Conservation (phyloP, 1,284 basidiomycete genomes). For the Flammula alnicola region DNA sequence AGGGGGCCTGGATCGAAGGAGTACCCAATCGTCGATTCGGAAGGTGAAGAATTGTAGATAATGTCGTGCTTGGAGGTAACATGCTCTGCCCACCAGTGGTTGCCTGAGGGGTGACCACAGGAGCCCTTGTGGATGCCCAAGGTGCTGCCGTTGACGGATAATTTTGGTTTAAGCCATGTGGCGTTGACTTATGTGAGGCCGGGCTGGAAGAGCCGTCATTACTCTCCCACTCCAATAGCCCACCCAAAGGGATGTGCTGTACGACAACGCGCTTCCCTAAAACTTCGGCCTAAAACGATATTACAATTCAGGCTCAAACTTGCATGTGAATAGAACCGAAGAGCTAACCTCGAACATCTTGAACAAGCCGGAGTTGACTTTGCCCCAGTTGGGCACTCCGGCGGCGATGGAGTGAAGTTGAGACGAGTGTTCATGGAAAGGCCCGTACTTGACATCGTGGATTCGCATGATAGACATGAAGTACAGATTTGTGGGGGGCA, state of each 20-base stretch:
- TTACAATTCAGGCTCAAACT: constrained; percentile 6
- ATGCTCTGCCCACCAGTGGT: not conserved
- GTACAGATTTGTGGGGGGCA: constrained; percentile 74
- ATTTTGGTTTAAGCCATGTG: constrained; percentile 6
- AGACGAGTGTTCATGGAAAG: constrained; percentile 93
- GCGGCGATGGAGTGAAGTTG: constrained; percentile 87
- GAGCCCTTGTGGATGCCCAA: constrained; percentile 5
- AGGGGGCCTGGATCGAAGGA: constrained; percentile 6
- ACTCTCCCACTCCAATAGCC: constrained; percentile 69
- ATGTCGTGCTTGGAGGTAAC: no score
- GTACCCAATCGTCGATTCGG: not conserved
- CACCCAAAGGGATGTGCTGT: constrained; percentile 91
- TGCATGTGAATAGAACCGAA: constrained; percentile 5
- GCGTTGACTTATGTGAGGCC: constrained; percentile 24
- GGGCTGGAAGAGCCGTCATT: not conserved
- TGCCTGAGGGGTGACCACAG: not conserved
- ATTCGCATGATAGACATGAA: constrained; percentile 84
- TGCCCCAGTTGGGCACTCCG: constrained; percentile 86
- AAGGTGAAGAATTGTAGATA: not conserved
- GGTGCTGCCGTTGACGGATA: constrained; percentile 12
- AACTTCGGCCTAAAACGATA: constrained; percentile 76
- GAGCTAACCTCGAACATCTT: constrained; percentile 90
- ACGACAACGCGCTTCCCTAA: constrained; percentile 95
- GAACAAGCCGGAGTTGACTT: constrained; percentile 88
- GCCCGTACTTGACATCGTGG: constrained; percentile 80